These are phyloP conservation scores for Scutellaria baicalensis DNA, from an alignment of 257 asterid species.

Conservation along the genomic window DNA sequence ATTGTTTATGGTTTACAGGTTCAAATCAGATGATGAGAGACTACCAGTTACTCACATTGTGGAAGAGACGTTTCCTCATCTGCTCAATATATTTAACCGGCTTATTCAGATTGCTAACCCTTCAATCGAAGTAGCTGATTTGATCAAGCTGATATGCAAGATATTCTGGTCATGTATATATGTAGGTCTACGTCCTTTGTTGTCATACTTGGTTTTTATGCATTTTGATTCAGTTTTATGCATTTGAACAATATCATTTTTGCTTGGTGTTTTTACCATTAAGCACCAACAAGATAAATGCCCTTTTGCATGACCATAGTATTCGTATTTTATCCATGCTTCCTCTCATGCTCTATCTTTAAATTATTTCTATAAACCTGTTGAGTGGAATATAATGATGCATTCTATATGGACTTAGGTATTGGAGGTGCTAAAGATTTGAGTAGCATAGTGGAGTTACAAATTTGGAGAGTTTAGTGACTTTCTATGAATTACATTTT, in stretches of 20 bases:
- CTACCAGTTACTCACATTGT: constrained; percentile 77
- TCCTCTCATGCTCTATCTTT: neutral
- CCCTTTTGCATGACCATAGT: neutral
- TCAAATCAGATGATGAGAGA: constrained; percentile 98
- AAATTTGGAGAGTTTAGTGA: too few relatives aligned
- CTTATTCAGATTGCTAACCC: constrained; percentile 86
- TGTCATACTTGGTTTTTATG: neutral
- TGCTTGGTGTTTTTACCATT: neutral
- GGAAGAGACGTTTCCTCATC: constrained; percentile 86
- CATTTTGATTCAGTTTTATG: neutral
- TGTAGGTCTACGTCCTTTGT: constrained; percentile 35
- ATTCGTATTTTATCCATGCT: neutral
- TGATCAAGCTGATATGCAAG: constrained; percentile 97
- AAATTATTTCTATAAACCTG: neutral
- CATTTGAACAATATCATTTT: neutral
- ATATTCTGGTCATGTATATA: constrained; percentile 96
- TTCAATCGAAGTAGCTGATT: constrained; percentile 77
- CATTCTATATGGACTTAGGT: neutral
- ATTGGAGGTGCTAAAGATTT: too few relatives aligned
- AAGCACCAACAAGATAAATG: neutral
- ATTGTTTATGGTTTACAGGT: constrained; percentile 45
- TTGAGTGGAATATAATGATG: neutral
- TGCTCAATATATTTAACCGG: constrained; percentile 64
- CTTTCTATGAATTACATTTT: too few relatives aligned
- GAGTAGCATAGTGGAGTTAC: too few relatives aligned